phyloP scores from a whole-genome alignment of 306 rosid genomes.

The Datisca glomerata region DNA sequence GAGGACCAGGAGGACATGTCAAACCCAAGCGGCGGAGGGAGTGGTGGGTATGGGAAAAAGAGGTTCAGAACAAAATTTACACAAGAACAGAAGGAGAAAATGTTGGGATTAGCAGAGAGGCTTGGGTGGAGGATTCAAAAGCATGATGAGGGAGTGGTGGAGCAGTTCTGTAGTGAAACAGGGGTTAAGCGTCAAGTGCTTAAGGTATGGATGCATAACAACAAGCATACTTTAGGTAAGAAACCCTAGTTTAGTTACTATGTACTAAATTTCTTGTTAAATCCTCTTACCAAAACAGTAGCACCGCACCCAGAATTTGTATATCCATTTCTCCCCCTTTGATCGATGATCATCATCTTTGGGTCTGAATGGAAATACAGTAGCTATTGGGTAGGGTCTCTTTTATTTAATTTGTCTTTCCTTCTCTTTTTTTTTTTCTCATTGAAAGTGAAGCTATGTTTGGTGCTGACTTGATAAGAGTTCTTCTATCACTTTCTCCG shows the following conservation, averaged over 20 bases:
- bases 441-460: too few species aligned
- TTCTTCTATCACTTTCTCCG: background rate
- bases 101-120: constrained; percentile 72
- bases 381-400: too few species aligned
- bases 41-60: constrained; percentile 29
- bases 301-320: too few species aligned
- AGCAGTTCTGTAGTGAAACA: constrained; percentile 65
- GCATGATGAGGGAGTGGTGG: constrained; percentile 63
- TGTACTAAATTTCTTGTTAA: background rate
- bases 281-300: too few species aligned
- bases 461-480: background rate
- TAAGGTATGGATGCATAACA: constrained; percentile 99
- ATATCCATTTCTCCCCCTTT: too few species aligned
- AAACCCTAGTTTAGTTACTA: constrained; percentile 46
- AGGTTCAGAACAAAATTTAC: constrained; percentile 74
- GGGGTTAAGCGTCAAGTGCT: constrained; percentile 89
- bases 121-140: constrained; percentile 94
- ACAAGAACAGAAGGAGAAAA: constrained; percentile 73
- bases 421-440: too few species aligned
- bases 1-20: constrained; percentile 76
- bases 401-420: too few species aligned
- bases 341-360: too few species aligned
- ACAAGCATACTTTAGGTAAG: constrained; percentile 98
- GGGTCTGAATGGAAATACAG: too few species aligned
- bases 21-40: constrained; percentile 46